Conservation (phyloP, 2,329 filamentous ascomycete genomes). For the Cercospora zeae-maydis region DNA sequence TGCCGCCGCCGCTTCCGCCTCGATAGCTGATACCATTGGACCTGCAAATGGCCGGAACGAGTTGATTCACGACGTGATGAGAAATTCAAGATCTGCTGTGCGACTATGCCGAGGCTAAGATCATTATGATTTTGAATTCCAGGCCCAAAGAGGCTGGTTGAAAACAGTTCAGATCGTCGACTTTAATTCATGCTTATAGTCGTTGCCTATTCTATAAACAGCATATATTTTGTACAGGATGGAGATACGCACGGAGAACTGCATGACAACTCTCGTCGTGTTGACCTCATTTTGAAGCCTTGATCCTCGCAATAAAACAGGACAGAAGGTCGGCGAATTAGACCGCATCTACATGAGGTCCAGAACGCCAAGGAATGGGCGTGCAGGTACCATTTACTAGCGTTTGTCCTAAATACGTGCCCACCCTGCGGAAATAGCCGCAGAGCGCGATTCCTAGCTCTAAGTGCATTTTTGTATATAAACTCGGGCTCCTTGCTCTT, state of each 20-base stretch:
- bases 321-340: background rate
- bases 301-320: background rate
- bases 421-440: too few species aligned
- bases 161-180: background rate
- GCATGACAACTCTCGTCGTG: background rate
- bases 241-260: background rate
- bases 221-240: too few species aligned
- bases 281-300: too few species aligned
- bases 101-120: background rate
- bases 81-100: background rate
- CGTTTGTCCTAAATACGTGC: too few species aligned
- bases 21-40: background rate
- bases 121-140: background rate
- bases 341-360: background rate
- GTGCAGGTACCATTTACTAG: too few species aligned
- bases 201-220: too few species aligned
- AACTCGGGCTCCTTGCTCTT: too few species aligned
- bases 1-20: slow-evolving; percentile 3
- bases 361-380: background rate
- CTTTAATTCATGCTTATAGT: background rate
- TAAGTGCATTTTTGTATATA: too few species aligned
- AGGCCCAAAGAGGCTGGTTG: background rate
- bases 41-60: background rate
- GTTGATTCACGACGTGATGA: background rate
- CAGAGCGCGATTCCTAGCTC: too few species aligned